These are phyloP conservation scores for Chalaropsis thielavioides DNA, from an alignment of 2,329 filamentous ascomycete genomes.

Conservation along the genomic window DNA sequence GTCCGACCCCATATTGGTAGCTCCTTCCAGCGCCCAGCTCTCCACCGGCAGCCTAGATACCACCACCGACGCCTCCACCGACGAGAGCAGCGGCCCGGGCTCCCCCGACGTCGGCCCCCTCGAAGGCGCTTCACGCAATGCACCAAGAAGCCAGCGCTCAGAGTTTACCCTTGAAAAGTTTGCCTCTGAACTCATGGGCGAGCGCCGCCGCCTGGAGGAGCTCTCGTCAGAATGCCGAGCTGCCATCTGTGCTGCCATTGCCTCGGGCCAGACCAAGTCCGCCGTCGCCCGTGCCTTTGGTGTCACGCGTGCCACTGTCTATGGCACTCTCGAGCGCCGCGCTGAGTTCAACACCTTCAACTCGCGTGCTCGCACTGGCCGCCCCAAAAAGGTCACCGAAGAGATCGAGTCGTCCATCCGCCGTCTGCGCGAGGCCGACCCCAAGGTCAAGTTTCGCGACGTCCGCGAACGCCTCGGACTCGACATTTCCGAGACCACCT, in stretches of 20 bases:
- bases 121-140: constrained; percentile 7
- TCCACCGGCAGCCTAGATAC: constrained; percentile 4
- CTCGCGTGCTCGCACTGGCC: constrained; percentile 15
- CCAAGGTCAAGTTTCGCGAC: constrained; percentile 16
- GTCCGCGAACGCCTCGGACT: constrained; percentile 15
- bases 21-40: not conserved
- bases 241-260: constrained; percentile 17
- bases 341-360: constrained; percentile 17
- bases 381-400: constrained; percentile 17
- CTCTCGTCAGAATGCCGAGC: constrained; percentile 17
- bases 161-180: constrained; percentile 16
- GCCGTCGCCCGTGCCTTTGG: constrained; percentile 18
- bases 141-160: constrained; percentile 4
- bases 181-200: constrained; percentile 15
- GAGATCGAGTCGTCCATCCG: constrained; percentile 11
- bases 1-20: not conserved
- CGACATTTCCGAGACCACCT: constrained; percentile 17
- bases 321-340: constrained; percentile 16
- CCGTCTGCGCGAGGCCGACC: constrained; percentile 9
- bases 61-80: constrained; percentile 12
- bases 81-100: constrained; percentile 11
- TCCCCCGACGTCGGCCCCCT: not conserved
- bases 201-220: constrained; percentile 16
- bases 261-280: constrained; percentile 16
- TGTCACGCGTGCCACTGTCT: constrained; percentile 17